Conservation (phyloP, 257 asterid species). For the Ajuga chamaepitys region DNA sequence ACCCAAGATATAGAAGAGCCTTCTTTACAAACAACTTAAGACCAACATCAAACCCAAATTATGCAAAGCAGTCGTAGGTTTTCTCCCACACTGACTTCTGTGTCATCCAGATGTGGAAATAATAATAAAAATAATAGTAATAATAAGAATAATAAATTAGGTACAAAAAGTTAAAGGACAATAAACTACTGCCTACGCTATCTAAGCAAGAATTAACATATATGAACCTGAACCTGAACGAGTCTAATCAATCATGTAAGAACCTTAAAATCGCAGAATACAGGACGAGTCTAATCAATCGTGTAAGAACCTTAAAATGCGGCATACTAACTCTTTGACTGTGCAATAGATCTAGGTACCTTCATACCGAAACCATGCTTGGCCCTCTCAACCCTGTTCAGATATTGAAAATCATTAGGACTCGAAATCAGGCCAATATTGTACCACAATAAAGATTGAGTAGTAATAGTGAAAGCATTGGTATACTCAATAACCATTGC, state of each 20-base stretch:
- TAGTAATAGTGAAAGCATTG: too few relatives aligned
- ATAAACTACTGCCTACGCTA: neutral
- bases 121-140: neutral
- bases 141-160: too few relatives aligned
- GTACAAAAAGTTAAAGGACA: neutral
- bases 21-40: too few relatives aligned
- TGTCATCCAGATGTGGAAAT: neutral
- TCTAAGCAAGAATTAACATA: conserved; percentile 10
- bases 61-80: too few relatives aligned
- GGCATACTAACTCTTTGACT: conserved; percentile 19
- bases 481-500: too few relatives aligned
- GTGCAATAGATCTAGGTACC: conserved; percentile 49
- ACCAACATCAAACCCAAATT: too few relatives aligned
- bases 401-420: conserved; percentile 6
- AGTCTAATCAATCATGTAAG: too few relatives aligned
- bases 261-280: neutral
- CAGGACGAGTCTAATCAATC: neutral
- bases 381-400: conserved; percentile 71
- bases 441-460: neutral
- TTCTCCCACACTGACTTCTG: too few relatives aligned
- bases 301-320: neutral
- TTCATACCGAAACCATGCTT: conserved; percentile 95
- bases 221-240: too few relatives aligned
- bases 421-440: too few relatives aligned
- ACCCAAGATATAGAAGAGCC: too few relatives aligned